These are phyloP conservation scores for Lactarius akahatsu DNA, from an alignment of 768 basidiomycete species.

Conservation along the genomic window DNA sequence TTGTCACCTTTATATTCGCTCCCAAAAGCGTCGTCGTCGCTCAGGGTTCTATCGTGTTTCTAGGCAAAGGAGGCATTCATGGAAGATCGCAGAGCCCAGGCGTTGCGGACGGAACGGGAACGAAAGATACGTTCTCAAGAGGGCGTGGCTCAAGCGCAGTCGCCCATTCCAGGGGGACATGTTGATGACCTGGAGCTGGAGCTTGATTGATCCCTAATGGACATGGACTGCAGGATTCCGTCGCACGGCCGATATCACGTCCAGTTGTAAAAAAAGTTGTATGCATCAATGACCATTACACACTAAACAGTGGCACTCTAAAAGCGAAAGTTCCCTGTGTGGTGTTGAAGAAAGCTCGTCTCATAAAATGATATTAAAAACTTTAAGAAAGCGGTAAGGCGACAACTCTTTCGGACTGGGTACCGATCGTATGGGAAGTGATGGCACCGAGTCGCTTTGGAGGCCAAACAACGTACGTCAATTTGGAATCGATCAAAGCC, in stretches of 20 bases:
- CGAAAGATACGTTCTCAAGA: slow-evolving; percentile 32
- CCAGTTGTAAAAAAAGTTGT: not conserved
- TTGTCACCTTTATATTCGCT: slow-evolving; percentile 6
- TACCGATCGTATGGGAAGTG: not conserved
- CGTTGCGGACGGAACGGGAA: slow-evolving; percentile 58
- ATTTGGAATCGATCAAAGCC: slow-evolving; percentile 22
- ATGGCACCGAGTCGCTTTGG: slow-evolving; percentile 7
- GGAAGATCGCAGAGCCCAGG: slow-evolving; percentile 69
- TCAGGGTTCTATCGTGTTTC: not conserved
- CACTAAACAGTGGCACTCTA: not conserved
- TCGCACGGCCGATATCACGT: not conserved
- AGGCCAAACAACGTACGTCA: slow-evolving; percentile 22
- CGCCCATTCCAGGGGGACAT: not conserved
- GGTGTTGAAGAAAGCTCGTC: not conserved
- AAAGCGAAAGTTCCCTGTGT: not conserved
- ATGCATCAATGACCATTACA: not conserved
- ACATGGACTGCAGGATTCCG: not conserved
- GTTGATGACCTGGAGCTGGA: not conserved
- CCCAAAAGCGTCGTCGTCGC: not conserved
- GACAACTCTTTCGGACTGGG: slow-evolving; percentile 18
- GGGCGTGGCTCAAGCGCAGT: not conserved
- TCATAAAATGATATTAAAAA: not conserved
- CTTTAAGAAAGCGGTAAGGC: not conserved
- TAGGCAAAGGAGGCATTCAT: slow-evolving; percentile 79
- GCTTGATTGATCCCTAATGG: not conserved